These are phyloP conservation scores for Zygoascus biomembranicola DNA, from an alignment of 805 yeast genomes.

Conservation along the genomic window DNA sequence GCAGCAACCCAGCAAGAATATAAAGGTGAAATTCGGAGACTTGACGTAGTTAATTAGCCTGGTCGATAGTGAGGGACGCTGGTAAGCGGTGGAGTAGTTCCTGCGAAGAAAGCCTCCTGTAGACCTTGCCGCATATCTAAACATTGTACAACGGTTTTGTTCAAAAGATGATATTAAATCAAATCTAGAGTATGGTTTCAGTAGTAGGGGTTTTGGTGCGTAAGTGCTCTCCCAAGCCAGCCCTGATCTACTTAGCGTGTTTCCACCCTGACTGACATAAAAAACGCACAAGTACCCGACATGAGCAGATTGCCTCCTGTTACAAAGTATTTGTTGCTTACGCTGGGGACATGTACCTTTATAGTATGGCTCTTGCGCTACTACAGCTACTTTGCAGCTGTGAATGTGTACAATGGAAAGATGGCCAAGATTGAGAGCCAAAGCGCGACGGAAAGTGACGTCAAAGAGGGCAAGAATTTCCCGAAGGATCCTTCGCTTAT, in stretches of 20 bases:
- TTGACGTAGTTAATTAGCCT: neutral
- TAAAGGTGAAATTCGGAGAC: conserved; percentile 29
- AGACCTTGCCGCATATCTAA: too few species aligned
- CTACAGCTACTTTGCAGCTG: conserved; percentile 24
- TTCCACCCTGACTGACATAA: neutral
- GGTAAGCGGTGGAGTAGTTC: neutral
- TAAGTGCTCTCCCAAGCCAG: too few species aligned
- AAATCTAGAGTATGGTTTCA: too few species aligned
- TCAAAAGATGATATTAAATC: too few species aligned
- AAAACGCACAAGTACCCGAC: neutral
- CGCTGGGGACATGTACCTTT: conserved; percentile 19
- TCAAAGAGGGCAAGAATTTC: conserved; percentile 7
- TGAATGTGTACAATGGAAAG: conserved; percentile 1
- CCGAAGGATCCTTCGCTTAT: conserved; percentile 9
- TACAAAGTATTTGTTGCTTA: conserved; percentile 23
- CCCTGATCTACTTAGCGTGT: too few species aligned
- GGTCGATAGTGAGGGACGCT: neutral
- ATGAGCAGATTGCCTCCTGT: conserved; percentile 25
- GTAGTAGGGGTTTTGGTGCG: too few species aligned
- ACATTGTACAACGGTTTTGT: too few species aligned
- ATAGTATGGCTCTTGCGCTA: conserved; percentile 28
- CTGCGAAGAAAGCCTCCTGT: neutral
- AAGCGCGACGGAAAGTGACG: conserved; percentile 8
- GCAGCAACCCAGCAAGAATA: conserved; percentile 36
- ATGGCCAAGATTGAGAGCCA: neutral